Evolutionary conservation across 371 early-diverging fungal genomes (phyloP).

Genomic region (Funneliformis caledonium): DNA sequence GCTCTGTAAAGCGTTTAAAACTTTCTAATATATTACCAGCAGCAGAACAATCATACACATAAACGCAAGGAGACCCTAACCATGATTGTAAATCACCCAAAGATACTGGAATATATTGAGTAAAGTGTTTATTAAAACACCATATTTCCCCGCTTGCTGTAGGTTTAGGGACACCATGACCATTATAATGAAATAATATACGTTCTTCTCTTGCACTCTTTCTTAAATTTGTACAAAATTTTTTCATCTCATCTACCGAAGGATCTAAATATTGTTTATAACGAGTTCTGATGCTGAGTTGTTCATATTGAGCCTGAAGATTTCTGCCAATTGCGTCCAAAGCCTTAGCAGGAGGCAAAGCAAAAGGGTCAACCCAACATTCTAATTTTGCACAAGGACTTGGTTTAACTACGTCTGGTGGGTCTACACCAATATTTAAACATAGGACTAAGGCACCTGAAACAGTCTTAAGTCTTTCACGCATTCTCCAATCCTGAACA

Average conservation of each 20-base stretch:
- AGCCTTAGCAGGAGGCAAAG: constrained; percentile 78
- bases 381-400: constrained; percentile 89
- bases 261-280: constrained; percentile 89
- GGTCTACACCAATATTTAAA: constrained; percentile 95
- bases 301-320: constrained; percentile 92
- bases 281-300: constrained; percentile 86
- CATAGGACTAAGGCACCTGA: constrained; percentile 81
- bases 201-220: constrained; percentile 92
- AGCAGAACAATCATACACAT: constrained; percentile 94
- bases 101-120: constrained; percentile 96
- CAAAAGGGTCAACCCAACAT: constrained; percentile 94
- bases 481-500: constrained; percentile 56
- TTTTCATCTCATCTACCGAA: constrained; percentile 90
- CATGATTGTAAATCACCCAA: constrained; percentile 90
- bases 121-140: constrained; percentile 97
- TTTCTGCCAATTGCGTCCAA: constrained; percentile 88
- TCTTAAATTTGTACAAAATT: constrained; percentile 80
- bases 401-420: constrained; percentile 93
- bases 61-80: constrained; percentile 95
- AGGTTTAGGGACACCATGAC: constrained; percentile 97
- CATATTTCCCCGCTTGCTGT: constrained; percentile 96
- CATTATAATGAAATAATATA: constrained; percentile 96
- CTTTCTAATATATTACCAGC: constrained; percentile 91
- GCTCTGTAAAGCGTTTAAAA: constrained; percentile 87
- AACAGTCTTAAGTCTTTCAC: constrained; percentile 53